Evolutionary conservation across 129 eudicot species (phyloP), one percentile per base, ranked within the genome.

Genomic region (Artemisia argyi): DNA sequence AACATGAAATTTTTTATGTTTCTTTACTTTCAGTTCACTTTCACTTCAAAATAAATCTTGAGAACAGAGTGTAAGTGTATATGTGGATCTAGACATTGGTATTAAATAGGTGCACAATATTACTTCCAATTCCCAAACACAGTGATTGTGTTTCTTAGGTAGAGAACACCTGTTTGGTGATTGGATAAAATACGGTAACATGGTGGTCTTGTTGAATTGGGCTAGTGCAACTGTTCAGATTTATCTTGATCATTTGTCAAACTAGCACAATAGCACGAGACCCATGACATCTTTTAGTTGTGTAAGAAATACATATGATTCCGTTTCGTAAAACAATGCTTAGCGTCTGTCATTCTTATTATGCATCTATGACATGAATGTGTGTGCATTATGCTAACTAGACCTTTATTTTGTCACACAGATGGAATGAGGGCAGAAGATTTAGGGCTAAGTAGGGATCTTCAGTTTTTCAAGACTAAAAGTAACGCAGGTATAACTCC

Each of bases 401-500:
- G 71, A 56, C 47, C 70, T 11, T 0, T 19, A 54, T 70, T 46
- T 17, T 88, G 51, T 78, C 73, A 69, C 73, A 69, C 65, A 92
- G 97, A 92, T 77, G 66, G 68, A 13, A 86, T 92, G 97, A 75
- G 47, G 68, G 91, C 89, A 7, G 96, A 83, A 76, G 97, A 89
- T 79, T 86, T 92, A 47, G 96, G 96, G 24, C 75, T 92, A 13
- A 79, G 89, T 69, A 63, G 61, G 70, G 79, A 84, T 67, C 75
- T 86, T 18, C 89, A 79, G 51, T 92, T 92, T 77, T 92, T 92
- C 52, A 83, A 81, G 50, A 78, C 82, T n/a, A 79, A 48, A 66
- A 66, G 71, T 63, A 69, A 18, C 17, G 69, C 26, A 22, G 83
- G 82, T 39, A 78, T 71, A 52, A 83, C 64, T 79, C 82, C 86